phyloP scores from a whole-genome alignment of 129 eudicot genomes.

The Chrysanthemum makinoi region DNA sequence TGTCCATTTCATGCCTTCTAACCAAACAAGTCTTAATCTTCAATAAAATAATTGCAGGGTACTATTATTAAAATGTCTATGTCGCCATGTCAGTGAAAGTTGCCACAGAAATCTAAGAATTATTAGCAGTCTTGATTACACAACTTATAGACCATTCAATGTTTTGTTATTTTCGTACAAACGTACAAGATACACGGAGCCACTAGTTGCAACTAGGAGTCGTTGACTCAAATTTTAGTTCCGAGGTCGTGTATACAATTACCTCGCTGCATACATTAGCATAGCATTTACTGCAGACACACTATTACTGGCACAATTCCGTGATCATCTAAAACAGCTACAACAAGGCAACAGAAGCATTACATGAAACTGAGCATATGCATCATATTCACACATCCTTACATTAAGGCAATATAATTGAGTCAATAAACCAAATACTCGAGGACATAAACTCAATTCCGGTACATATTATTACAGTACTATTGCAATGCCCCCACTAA shows the following conservation, averaged over 20 bases:
- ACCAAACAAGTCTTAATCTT: no score
- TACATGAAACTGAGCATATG: no score
- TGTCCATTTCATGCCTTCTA: background rate
- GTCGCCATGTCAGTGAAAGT: no score
- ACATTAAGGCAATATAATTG: no score
- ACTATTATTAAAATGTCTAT: no score
- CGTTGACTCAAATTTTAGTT: constrained; percentile 10
- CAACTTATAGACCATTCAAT: constrained; percentile 2
- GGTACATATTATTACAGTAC: background rate
- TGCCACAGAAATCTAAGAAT: background rate
- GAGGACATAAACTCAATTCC: no score
- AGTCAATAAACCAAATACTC: no score
- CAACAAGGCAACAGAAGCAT: no score
- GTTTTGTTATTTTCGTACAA: constrained; percentile 7
- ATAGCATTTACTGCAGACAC: background rate
- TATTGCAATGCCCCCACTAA: constrained; percentile 13
- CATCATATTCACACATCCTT: no score
- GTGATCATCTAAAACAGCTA: no score
- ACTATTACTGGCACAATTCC: no score
- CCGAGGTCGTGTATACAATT: background rate
- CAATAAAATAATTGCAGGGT: no score
- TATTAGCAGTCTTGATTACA: background rate
- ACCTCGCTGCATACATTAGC: constrained; percentile 14
- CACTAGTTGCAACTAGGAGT: constrained; percentile 2
- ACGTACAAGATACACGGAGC: constrained; percentile 8